Base-by-base conservation (phyloP, 441 rosid genomes). In the Populus trichocarpa region DNA sequence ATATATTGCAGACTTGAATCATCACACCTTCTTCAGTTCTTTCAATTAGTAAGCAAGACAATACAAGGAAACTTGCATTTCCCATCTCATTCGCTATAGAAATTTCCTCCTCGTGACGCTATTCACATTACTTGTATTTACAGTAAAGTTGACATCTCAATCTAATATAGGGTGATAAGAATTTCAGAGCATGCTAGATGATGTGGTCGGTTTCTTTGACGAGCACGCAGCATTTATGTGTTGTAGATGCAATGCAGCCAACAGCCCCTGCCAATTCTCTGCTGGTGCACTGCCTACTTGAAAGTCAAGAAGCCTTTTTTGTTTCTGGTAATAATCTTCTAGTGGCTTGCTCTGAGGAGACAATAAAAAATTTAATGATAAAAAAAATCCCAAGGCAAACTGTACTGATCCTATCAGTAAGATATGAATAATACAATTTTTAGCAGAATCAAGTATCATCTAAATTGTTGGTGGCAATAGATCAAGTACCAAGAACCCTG, bases 241-340 rank as follows among this genome's bases (percentile, higher is more conserved):
- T 59, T 59, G 25, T 59, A 88, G 84, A 77, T 79, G 88, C 72
- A 90, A 77, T 6, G 86, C 88, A 32, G 86, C 79, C 80, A 88
- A 74, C 59, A 87, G 86, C 61, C 90, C 89, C 25, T 50, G 83
- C 93, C 90, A 89, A 5, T 90, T 83, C 59, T 85, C 91, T 22
- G 72, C 61, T 40, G 86, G 85, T 2, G 83, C 86, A 66, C 73
- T 64, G 6, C 84, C 75, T 67, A 90, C 85, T 77, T 85, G 84
- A 78, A 90, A 81, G 81, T 87, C 85, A 6, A 88, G 77, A 85
- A 88, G 89, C 66, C 81, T 88, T 75, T 78, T 84, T 63, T 79
- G 89, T 59, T 84, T 83, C 79, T 66, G 63, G 80, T 88, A 88
- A 75, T 86, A 87, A 71, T 86, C 93, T 84, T 88, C 91, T 65